These are phyloP conservation scores for Pythium scleroteichum DNA, from an alignment of 352 stramenopile genomes.

Conservation along the genomic window DNA sequence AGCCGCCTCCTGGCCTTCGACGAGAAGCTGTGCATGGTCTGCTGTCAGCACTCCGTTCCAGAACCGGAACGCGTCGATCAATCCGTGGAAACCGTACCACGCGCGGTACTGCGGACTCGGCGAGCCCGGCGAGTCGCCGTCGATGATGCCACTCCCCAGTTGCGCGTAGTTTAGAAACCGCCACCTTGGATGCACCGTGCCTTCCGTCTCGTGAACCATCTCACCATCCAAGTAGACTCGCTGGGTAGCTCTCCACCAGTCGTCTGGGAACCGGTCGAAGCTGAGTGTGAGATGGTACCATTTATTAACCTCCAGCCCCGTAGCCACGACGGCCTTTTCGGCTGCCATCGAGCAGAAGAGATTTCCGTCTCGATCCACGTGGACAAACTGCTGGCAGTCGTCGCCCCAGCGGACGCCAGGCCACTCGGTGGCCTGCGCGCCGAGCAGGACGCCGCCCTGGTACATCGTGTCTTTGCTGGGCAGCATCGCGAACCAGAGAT, in stretches of 20 bases:
- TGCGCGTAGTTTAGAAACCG: constrained; percentile 7
- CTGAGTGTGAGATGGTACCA: constrained; percentile 17
- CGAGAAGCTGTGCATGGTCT: not conserved
- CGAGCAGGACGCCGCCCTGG: constrained; percentile 7
- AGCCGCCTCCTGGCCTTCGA: not conserved
- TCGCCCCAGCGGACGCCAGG: constrained; percentile 2
- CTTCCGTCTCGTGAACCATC: not conserved
- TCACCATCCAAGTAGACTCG: constrained; percentile 10
- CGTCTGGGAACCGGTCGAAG: not conserved
- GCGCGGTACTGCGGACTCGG: constrained; percentile 1
- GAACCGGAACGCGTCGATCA: constrained; percentile 8
- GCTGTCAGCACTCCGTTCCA: not conserved
- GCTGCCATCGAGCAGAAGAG: constrained; percentile 24
- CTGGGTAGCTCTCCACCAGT: constrained; percentile 4
- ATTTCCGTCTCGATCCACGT: constrained; percentile 16
- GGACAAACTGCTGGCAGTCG: constrained; percentile 12
- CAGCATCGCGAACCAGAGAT: constrained; percentile 19
- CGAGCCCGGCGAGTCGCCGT: constrained; percentile 8
- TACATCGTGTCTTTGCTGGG: not conserved
- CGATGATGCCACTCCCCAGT: constrained; percentile 9
- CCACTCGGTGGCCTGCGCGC: constrained; percentile 13
- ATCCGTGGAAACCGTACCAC: constrained; percentile 11
- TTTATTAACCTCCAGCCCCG: not conserved
- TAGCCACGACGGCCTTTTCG: constrained; percentile 6
- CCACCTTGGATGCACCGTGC: constrained; percentile 4